Evolutionary conservation across 2,329 filamentous ascomycete genomes (phyloP).

Genomic region (Colletotrichum chlorophyti): DNA sequence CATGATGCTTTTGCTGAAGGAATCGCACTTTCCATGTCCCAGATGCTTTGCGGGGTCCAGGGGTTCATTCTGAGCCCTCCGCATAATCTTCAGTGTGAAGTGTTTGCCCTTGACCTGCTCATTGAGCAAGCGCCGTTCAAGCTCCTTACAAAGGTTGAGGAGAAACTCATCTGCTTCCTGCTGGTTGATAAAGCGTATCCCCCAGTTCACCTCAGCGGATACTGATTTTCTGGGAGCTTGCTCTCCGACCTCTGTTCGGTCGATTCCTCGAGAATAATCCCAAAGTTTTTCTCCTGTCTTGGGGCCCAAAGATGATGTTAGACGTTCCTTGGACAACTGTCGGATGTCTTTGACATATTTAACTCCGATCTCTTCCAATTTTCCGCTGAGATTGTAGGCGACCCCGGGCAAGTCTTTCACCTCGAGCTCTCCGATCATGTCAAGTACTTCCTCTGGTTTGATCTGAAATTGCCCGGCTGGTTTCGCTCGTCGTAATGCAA

Average conservation of each 20-base stretch:
- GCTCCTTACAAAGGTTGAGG: slow-evolving; percentile 81
- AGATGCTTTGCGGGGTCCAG: slow-evolving; percentile 92
- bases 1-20: slow-evolving; percentile 84
- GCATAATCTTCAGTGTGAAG: slow-evolving; percentile 94
- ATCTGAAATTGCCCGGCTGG: slow-evolving; percentile 92
- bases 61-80: slow-evolving; percentile 83
- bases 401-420: slow-evolving; percentile 89
- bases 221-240: slow-evolving; percentile 90
- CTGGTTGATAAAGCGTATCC: slow-evolving; percentile 91
- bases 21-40: slow-evolving; percentile 94
- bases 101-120: slow-evolving; percentile 88
- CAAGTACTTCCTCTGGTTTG: slow-evolving; percentile 78
- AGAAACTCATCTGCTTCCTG: slow-evolving; percentile 95
- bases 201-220: slow-evolving; percentile 98
- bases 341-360: slow-evolving; percentile 85
- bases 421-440: slow-evolving; percentile 77
- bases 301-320: slow-evolving; percentile 78
- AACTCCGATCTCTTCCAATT: slow-evolving; percentile 86
- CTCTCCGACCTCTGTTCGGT: slow-evolving; percentile 84
- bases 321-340: slow-evolving; percentile 75
- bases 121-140: slow-evolving; percentile 80
- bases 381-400: slow-evolving; percentile 86
- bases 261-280: slow-evolving; percentile 90
- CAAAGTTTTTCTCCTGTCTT: slow-evolving; percentile 92
- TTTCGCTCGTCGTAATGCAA: slow-evolving; percentile 90